A percentile compares a stretch with the other conserved stretches of the same genome.
Evolutionary conservation across 371 early-diverging fungal genomes (phyloP).

Genomic region (Apophysomyces variabilis): DNA sequence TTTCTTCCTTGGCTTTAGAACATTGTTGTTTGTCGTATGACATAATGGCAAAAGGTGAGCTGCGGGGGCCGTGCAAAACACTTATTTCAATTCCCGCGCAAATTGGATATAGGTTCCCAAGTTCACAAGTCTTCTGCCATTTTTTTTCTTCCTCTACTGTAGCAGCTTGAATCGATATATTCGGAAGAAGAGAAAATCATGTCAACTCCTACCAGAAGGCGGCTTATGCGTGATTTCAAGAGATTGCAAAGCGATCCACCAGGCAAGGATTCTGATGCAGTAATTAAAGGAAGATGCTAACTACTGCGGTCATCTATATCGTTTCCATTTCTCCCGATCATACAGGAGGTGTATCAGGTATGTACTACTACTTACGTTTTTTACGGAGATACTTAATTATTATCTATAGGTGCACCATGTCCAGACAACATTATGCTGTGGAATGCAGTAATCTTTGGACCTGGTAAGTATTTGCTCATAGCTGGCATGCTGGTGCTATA

Average conservation of each 20-base stretch:
- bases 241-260: slow-evolving; percentile 95
- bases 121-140: no score
- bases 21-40: no score
- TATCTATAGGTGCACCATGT: slow-evolving; percentile 92
- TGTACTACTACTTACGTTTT: not conserved
- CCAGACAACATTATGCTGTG: slow-evolving; percentile 94
- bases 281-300: not conserved
- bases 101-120: not conserved
- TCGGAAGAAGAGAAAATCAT: slow-evolving; percentile 41
- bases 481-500: slow-evolving; percentile 12
- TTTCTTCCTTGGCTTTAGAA: no score
- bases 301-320: not conserved
- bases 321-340: slow-evolving; percentile 9
- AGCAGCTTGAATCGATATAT: not conserved
- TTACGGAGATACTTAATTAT: not conserved
- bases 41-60: not conserved
- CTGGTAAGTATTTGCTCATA: slow-evolving; percentile 53
- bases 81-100: not conserved
- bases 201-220: slow-evolving; percentile 88
- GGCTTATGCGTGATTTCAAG: slow-evolving; percentile 96
- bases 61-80: not conserved
- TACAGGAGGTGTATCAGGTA: slow-evolving; percentile 57
- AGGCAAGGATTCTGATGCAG: slow-evolving; percentile 40
- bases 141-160: not conserved
- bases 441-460: slow-evolving; percentile 99